phyloP scores from a whole-genome alignment of 371 early-diverging fungal genomes.

The Parasitella parasitica region DNA sequence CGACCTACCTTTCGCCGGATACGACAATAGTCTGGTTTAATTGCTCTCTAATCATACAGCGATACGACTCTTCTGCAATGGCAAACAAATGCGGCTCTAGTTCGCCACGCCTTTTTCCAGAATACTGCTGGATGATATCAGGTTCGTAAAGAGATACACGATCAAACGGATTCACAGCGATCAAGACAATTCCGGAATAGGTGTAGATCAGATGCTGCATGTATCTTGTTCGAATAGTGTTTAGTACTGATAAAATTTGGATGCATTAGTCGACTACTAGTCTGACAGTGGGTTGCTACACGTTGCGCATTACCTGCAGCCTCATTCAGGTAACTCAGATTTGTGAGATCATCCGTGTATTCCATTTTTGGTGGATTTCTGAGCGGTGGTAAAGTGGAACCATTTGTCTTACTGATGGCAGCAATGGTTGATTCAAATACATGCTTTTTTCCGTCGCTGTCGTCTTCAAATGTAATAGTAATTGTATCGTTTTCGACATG shows the following conservation, averaged over 20 bases:
- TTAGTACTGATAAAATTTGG: constrained; percentile 58
- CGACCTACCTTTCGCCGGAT: constrained; percentile 89
- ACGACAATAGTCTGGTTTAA: constrained; percentile 98
- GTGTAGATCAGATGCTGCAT: constrained; percentile 94
- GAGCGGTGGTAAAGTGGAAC: constrained; percentile 78
- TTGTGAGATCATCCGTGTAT: constrained; percentile 90
- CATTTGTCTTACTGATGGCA: constrained; percentile 64
- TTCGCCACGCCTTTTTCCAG: constrained; percentile 93
- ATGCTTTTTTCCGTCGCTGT: constrained; percentile 60
- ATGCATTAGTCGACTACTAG: background rate
- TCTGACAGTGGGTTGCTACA: no score
- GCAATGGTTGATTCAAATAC: constrained; percentile 69
- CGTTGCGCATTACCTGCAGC: constrained; percentile 83
- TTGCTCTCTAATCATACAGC: constrained; percentile 87
- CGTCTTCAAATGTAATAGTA: constrained; percentile 60
- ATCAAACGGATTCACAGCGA: constrained; percentile 98
- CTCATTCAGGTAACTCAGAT: constrained; percentile 89
- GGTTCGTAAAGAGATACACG: constrained; percentile 84
- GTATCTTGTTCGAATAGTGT: constrained; percentile 87
- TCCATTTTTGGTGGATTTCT: constrained; percentile 89
- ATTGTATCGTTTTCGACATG: constrained; percentile 52
- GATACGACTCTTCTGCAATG: constrained; percentile 97
- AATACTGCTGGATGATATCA: constrained; percentile 84
- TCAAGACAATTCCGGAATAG: constrained; percentile 97
- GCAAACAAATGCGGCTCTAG: constrained; percentile 99